phyloP scores from a whole-genome alignment of 148 eudicot species.

The Spergularia bocconei region DNA sequence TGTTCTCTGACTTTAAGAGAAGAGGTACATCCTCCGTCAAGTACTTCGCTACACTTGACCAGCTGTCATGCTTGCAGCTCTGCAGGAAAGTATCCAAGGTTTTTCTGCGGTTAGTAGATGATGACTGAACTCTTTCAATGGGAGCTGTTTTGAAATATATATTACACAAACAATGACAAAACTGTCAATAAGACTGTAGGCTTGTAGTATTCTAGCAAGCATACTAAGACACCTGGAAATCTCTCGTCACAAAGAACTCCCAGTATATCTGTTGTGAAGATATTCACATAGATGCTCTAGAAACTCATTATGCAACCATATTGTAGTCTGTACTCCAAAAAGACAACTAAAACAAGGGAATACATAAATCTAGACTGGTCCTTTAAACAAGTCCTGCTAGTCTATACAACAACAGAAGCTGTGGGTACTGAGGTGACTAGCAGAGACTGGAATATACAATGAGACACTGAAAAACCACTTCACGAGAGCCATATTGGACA shows the following conservation, averaged over 20 bases:
- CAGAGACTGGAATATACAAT: too few relatives aligned
- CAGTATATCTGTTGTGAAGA: background rate
- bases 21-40: slow-evolving; percentile 73
- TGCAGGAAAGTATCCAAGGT: slow-evolving; percentile 25
- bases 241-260: background rate
- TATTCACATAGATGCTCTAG: too few relatives aligned
- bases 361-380: background rate
- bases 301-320: background rate
- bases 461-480: too few relatives aligned
- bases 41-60: slow-evolving; percentile 66
- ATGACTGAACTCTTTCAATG: background rate
- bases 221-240: background rate
- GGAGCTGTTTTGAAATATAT: background rate
- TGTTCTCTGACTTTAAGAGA: slow-evolving; percentile 45
- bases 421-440: too few relatives aligned
- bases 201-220: background rate
- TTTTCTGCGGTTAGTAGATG: background rate
- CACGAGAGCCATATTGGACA: too few relatives aligned
- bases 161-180: background rate
- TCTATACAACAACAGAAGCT: too few relatives aligned
- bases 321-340: background rate
- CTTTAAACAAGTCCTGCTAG: background rate
- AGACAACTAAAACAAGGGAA: background rate
- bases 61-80: slow-evolving; percentile 92
- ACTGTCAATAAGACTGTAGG: background rate